A percentile compares a stretch with the other conserved stretches of the same genome.
phyloP scores from a whole-genome alignment of 495 filamentous ascomycete species.

The Pyrenula massariospora region DNA sequence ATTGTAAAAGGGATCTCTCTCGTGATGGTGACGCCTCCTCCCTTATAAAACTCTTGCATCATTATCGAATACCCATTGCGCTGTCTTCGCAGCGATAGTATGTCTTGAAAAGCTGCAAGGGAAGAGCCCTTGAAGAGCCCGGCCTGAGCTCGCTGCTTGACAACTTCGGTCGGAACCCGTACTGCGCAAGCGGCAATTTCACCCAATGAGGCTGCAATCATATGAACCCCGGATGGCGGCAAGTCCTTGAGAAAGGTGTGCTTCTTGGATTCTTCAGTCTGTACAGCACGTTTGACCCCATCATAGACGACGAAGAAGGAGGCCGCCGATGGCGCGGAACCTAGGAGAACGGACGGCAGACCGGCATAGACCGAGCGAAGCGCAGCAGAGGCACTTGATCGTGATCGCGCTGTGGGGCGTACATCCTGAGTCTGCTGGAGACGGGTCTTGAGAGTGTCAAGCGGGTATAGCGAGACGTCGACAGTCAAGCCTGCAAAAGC shows the following conservation, averaged over 20 bases:
- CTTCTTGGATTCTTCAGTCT: conserved; percentile 16
- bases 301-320: conserved; percentile 99
- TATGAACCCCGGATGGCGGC: conserved; percentile 47
- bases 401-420: conserved; percentile 56
- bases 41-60: conserved; percentile 76
- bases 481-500: conserved; percentile 78
- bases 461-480: conserved; percentile 81
- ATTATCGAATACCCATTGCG: conserved; percentile 39
- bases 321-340: conserved; percentile 88
- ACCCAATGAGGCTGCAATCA: conserved; percentile 76
- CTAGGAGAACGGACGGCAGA: conserved; percentile 53
- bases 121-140: conserved; percentile 48
- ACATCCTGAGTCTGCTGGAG: conserved; percentile 67
- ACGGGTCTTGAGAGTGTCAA: conserved; percentile 87
- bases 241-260: conserved; percentile 18
- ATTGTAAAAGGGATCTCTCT: conserved; percentile 96
- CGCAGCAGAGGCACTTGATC: conserved; percentile 36
- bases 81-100: conserved; percentile 41
- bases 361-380: conserved; percentile 65
- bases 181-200: conserved; percentile 90
- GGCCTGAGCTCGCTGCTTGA: conserved; percentile 94
- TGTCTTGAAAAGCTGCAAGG: conserved; percentile 49
- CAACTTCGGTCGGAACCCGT: conserved; percentile 87
- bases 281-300: conserved; percentile 49
- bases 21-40: conserved; percentile 82